Base-by-base conservation (phyloP, 768 basidiomycete genomes). In the Rhizopogon sp. region DNA sequence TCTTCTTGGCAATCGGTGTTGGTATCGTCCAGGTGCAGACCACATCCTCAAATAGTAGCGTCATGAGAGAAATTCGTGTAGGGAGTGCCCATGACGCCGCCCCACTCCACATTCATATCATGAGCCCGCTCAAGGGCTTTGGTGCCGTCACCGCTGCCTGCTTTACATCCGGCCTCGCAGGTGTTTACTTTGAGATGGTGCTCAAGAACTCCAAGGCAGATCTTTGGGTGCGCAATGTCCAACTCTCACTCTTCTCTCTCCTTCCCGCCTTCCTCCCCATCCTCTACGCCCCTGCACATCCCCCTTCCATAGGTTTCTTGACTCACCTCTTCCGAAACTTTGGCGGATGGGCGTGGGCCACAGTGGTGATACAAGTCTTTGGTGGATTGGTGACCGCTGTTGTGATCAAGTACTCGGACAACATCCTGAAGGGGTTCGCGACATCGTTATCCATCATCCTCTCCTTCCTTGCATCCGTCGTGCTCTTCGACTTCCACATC, bases 331-430 rank as follows among this genome's bases (percentile, higher is more conserved):
- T 98, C 72, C 79, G 79, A 57, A 85, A 98, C 71, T 99, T 98
- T 69, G 92, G 90, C 17, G 74, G 74, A 2, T 99, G 94, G 94
- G 97, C 97, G 0, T 94, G 94, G 88, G 90, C 91, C 17, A 96
- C 94, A 1, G 94, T 99, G 28, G 67, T 74, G 22, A 85, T 85
- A 28, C 94, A 98, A 71, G 95, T 97, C 39, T 79, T 95, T 56
- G 97, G 97, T 29, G 96, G 97, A 1, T 77, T 98, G 43, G 71
- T 98, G 58, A 98, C 96, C 4, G 96, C 97, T 1, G 70, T 98
- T 31, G 97, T 98, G 56, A 98, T 98, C 79, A 93, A 95, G 69
- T 96, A 98, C 66, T 90, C 90, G 54, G 93, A 94, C 71, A 98
- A 97, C 68, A 92, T 91, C 62, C 76, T 92, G 64, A 96, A 97